A percentile compares a stretch with the other conserved stretches of the same genome.
Conservation (phyloP, 2,329 filamentous ascomycete species). For the Hymenotorrendiella dingleyae region DNA sequence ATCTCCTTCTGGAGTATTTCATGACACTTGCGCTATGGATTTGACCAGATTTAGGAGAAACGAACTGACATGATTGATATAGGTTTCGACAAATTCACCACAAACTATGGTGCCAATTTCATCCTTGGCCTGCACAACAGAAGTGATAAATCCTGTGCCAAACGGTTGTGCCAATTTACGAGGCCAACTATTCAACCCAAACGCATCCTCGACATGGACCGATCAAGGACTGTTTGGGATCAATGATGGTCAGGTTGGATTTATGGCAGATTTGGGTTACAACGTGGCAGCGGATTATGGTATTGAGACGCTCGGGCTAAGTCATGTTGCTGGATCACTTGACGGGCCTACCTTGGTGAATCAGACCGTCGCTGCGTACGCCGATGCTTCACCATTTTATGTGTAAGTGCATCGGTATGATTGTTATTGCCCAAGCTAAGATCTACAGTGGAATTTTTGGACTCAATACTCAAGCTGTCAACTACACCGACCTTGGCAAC, state of each 20-base stretch:
- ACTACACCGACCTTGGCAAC: conserved; percentile 12
- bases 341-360: conserved; percentile 8
- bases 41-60: too few species aligned
- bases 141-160: conserved; percentile 29
- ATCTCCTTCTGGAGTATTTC: too few species aligned
- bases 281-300: conserved; percentile 17
- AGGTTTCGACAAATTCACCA: conserved; percentile 36
- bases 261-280: conserved; percentile 31
- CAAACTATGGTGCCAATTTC: conserved; percentile 31
- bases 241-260: conserved; percentile 19
- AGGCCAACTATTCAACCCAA: conserved; percentile 51
- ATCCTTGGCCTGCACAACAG: conserved; percentile 29
- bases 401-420: too few species aligned
- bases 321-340: conserved; percentile 1
- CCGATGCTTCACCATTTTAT: conserved; percentile 6
- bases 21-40: too few species aligned
- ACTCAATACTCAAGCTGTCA: conserved; percentile 17
- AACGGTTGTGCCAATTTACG: conserved; percentile 39
- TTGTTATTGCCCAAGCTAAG: too few species aligned
- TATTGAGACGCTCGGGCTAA: conserved; percentile 11
- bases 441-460: conserved; percentile 12
- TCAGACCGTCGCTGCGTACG: conserved; percentile 9
- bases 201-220: conserved; percentile 49
- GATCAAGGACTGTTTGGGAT: conserved; percentile 30
- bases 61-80: too few species aligned